Base-by-base conservation (phyloP, 176 grass and related monocot genomes). In the Ensete ventricosum region DNA sequence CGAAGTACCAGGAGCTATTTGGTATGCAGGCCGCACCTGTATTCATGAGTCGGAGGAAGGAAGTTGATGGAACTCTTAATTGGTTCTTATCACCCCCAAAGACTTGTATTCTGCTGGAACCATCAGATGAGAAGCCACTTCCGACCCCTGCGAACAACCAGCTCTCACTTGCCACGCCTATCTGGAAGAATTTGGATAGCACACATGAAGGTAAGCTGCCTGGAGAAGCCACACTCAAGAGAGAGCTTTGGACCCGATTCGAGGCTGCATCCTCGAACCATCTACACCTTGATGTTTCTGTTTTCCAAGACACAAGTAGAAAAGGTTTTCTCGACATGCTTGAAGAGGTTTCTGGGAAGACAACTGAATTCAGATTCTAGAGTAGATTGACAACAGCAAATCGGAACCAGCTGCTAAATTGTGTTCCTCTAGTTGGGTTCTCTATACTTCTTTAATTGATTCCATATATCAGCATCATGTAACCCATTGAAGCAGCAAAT, bases 71-170 rank as follows among this genome's bases (percentile, higher is more conserved):
- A 49, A 68, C 88, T 52, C 86, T 99, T 79, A 78, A 99, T 20
- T 99, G 95, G 95, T 99, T 86, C 69, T 73, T 99, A 64, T 99
- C 91, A 16, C 95, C 95, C 22, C 91, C 78, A 53, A 99, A 91
- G 77, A 94, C 90, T 16, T 89, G 84, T 74, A 88, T 87, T 24
- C 52, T 99, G 81, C 78, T 84, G 86, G 73, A 82, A 58, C 58
- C 87, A 51, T 16, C 80, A 12, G 74, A 88, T 76, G 79, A 85
- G 60, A 88, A 85, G 17, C 76, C 73, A 16, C 67, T 62, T 63
- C 57, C 55, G 54, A 93, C 86, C 9, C 82, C 77, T 55, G 74
- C 80, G 11, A 24, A 67, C 50, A 77, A 62, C 69, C 83, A 52
- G 19, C 78, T 66, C 71, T 78, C 87, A 55, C 24, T 69, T 73